phyloP scores from a whole-genome alignment of 257 asterid genomes.

The Thymus quinquecostatus region DNA sequence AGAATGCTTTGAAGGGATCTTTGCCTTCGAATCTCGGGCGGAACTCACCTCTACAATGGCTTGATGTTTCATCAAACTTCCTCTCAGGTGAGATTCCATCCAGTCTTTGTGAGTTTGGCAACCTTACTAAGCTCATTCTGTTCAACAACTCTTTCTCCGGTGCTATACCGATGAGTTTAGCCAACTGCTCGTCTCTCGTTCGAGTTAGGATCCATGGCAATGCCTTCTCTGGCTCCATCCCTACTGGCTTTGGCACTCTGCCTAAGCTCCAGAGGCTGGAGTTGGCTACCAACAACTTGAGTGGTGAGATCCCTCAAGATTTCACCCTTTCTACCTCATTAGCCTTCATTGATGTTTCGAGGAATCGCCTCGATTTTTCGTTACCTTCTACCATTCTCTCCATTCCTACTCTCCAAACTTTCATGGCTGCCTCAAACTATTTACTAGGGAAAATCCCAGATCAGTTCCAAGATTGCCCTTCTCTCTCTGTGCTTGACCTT shows the following conservation, averaged over 20 bases:
- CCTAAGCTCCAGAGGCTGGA: constrained; percentile 68
- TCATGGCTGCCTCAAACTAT: constrained; percentile 59
- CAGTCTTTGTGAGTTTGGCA: constrained; percentile 56
- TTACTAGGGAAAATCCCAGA: constrained; percentile 64
- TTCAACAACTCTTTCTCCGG: constrained; percentile 79
- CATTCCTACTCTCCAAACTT: constrained; percentile 59
- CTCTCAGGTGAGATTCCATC: constrained; percentile 68
- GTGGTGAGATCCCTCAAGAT: constrained; percentile 71
- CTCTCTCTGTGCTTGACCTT: constrained; percentile 63
- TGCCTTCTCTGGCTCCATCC: constrained; percentile 64
- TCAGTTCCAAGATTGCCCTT: constrained; percentile 66
- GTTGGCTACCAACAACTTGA: constrained; percentile 57
- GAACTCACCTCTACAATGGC: constrained; percentile 59
- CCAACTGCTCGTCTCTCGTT: constrained; percentile 65
- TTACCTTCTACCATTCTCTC: constrained; percentile 61
- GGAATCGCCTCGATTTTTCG: constrained; percentile 52
- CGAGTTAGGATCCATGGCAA: constrained; percentile 74
- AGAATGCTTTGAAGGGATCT: constrained; percentile 55
- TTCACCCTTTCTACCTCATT: constrained; percentile 59
- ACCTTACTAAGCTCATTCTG: constrained; percentile 75
- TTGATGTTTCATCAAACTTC: constrained; percentile 76
- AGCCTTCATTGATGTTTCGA: constrained; percentile 65
- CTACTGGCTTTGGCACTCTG: constrained; percentile 67
- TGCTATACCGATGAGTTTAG: constrained; percentile 55
- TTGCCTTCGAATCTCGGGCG: constrained; percentile 67